Evolutionary conservation across 345 rosid genomes (phyloP), one percentile per base, ranked within the genome.

Genomic region (Rhodomyrtus tomentosa): DNA sequence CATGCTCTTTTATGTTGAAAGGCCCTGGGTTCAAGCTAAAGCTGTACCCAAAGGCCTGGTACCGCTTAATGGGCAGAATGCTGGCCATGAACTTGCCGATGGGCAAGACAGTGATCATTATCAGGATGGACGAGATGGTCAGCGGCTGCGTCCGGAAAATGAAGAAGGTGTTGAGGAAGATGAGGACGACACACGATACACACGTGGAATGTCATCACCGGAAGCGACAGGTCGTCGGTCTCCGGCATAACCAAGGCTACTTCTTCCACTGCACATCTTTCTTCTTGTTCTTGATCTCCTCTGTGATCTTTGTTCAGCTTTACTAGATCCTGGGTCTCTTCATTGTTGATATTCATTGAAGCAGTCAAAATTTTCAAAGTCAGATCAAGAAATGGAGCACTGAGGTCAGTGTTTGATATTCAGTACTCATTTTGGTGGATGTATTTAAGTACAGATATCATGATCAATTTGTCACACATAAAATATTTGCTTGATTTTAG

Each of bases 161-260:
- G 93, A 96, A 96, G 92, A 98, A 98, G 51, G 98, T 95, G 95
- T 98, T 98, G 91, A 96, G 95, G 85, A 98, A 94, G 88, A 95
- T 93, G 36, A 98, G 91, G 59, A 93, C 40, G 4, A 85, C 58
- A 90, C 99, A 96, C 5, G 96, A 90, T 51, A 84, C 99, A 96
- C 27, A 98, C 92, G 18, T 99, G 93, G 87, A 98, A 98, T 27
- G 99, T 98, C 96, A 98, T 87, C 68, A 93, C 98, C 0, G 96
- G 98, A 3, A 95, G 62, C n/a, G 90, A 85, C 11, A 98, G 98
- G 83, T 98, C 99, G 53, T 98, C 98, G 10, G 98, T 98, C 87
- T 92, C 95, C 0, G 98, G 98, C 51, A 98, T 99, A 5, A 94
- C 93, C 52, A 98, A 85, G 13, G 96, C 95, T 36, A 96, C 99